Evolutionary conservation across 2,329 filamentous ascomycete species (phyloP), one percentile per base, ranked within the genome.

Genomic region (Sarocladium oryzae): DNA sequence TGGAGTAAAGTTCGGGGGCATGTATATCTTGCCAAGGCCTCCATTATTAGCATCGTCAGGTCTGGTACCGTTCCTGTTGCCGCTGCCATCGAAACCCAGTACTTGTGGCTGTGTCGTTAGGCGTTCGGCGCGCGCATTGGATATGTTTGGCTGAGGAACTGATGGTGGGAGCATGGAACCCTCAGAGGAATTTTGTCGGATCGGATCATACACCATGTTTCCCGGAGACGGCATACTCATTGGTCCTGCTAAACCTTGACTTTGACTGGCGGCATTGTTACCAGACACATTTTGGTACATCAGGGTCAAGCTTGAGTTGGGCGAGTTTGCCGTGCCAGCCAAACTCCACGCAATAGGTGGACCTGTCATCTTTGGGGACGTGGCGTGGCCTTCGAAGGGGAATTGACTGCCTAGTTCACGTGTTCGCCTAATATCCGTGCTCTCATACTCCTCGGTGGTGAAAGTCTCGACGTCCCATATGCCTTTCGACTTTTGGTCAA

Each of bases 401-500:
- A 81, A 71, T 3, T 70, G 69, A 18, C 63, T 66, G 5, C 72
- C 63, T 5, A 67, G 52, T 63, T 62, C 65, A 52, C 64, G 69
- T 15, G 8, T 26, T 2, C 67, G 76, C 3, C 76, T 70, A 23
- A 74, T 68, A 56, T 85, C 79, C 2, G 81, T 82, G 61, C 81
- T 85, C 62, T 89, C 88, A 66, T 88, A 88, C 64, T 95, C 89
- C 62, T 95, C 89, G 1, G 69, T 70, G 0, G 79, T 83, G 55
- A 76, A 83, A 0, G 79, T 82, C 61, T 84, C 81, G 53, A 78
- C 89, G 60, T 95, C 89, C 67, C 85, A 88, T 33, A 92, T 88
- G 1, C 89, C 89, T 63, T 92, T 89, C 13, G 88, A 84, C 64
- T 93, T 93, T 59, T 95, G 89, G 58, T 95, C 88, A 10, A 95